Evolutionary conservation across 2,329 filamentous ascomycete genomes (phyloP), one percentile per base, ranked within the genome.

Genomic region (Clonostachys solani): DNA sequence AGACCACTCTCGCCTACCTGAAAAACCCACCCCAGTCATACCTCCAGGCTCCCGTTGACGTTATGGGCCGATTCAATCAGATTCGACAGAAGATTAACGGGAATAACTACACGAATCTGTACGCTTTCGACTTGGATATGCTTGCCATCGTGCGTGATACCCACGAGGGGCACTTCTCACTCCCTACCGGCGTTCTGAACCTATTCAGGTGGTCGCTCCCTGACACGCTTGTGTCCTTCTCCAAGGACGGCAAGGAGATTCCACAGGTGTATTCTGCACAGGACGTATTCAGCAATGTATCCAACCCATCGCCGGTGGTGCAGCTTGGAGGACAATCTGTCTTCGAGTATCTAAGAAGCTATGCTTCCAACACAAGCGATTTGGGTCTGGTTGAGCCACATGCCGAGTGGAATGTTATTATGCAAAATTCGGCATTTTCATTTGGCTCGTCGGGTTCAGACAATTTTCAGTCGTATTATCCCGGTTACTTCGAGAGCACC

Each of bases 161-260:
- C 5, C 81, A 87, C 53, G 84, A 89, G 57, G 81, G 83, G 1
- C 85, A 89, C 56, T 82, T 85, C 44, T 64, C 69, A 3, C 82
- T 75, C 56, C 63, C 73, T 13, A 13, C 41, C 15, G 77, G 78
- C 3, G 77, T 81, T 52, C 65, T 74, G 5, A 68, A 16, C 38
- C 23, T 49, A 16, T 23, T 17, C 10, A 49, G 34, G 47, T 55
- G 5, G 50, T 48, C 36, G 44, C 49, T 62, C 70, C 59, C 50
- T 84, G 56, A 60, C 68, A 6, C n/a, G n/a, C 23, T 29, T 29
- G 23, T 29, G 23, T 29, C 23, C 3, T 29, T 29, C 23, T 29
- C 23, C 23, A 29, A 29, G 23, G 23, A 29, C 23, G 23, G 23
- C 23, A 29, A 29, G 23, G 23, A 29, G 10, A 29, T 29, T 29